Conservation (phyloP, 805 yeast genomes). For the Metschnikowia baotianmanensis region DNA sequence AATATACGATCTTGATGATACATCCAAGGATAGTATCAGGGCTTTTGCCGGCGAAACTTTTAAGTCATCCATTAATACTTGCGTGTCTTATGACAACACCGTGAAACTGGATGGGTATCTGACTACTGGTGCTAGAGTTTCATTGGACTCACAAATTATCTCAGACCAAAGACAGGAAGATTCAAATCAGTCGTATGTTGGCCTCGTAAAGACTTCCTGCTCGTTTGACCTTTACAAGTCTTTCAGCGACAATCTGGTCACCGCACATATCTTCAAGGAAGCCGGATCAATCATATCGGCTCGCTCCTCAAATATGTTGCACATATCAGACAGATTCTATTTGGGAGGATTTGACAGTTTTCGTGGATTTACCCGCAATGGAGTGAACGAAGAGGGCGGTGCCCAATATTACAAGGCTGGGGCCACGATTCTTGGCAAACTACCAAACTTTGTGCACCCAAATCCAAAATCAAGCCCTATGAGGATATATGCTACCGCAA, state of each 20-base stretch:
- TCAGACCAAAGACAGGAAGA: slow-evolving; percentile 31
- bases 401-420: slow-evolving; percentile 57
- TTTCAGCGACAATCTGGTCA: slow-evolving; percentile 42
- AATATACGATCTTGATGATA: slow-evolving; percentile 48
- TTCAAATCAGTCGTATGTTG: slow-evolving; percentile 17
- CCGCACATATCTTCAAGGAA: slow-evolving; percentile 48
- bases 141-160: slow-evolving; percentile 55
- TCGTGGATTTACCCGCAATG: slow-evolving; percentile 64
- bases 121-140: slow-evolving; percentile 46
- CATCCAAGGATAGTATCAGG: slow-evolving; percentile 43
- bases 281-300: slow-evolving; percentile 56
- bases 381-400: slow-evolving; percentile 77
- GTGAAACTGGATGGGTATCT: slow-evolving; percentile 5
- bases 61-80: slow-evolving; percentile 34
- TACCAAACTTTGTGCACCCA: slow-evolving; percentile 47
- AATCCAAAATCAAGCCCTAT: slow-evolving; percentile 32
- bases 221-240: slow-evolving; percentile 38
- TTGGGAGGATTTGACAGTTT: slow-evolving; percentile 78
- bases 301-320: slow-evolving; percentile 35
- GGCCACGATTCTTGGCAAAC: slow-evolving; percentile 51
- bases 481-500: slow-evolving; percentile 57
- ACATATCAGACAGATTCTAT: slow-evolving; percentile 76
- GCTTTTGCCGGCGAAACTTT: slow-evolving; percentile 34
- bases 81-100: slow-evolving; percentile 22
- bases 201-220: slow-evolving; percentile 37